Percentiles rank a stretch among this genome's conserved stretches.
Evolutionary conservation across 1,139 yeast species (phyloP).

Genomic region (Geotrichum restrictum): DNA sequence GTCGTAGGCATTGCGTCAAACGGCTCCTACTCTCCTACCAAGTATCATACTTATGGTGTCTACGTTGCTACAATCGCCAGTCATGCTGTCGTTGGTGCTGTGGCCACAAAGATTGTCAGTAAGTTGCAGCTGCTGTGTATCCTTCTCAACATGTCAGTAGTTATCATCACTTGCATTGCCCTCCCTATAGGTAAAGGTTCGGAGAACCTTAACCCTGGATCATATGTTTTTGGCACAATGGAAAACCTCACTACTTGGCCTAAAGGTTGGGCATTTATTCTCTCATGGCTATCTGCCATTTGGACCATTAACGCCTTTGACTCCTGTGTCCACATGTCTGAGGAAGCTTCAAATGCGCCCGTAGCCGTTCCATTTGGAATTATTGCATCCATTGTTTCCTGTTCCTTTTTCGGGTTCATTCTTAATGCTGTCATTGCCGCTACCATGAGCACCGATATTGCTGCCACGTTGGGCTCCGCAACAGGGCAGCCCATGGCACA

Average conservation of each 20-base stretch:
- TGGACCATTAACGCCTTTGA: conserved; percentile 53
- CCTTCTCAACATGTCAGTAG: conserved; percentile 50
- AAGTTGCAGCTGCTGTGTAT: conserved; percentile 59
- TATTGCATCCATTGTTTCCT: conserved; percentile 50
- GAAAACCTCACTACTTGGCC: conserved; percentile 58
- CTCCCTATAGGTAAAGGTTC: conserved; percentile 43
- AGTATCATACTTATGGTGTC: conserved; percentile 51
- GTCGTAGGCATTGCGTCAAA: conserved; percentile 50
- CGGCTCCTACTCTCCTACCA: conserved; percentile 48
- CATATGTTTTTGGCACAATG: conserved; percentile 54
- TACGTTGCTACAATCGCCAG: conserved; percentile 53
- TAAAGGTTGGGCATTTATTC: conserved; percentile 61
- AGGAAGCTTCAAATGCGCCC: conserved; percentile 65
- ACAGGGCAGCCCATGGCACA: conserved; percentile 49
- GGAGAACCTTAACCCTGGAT: conserved; percentile 35
- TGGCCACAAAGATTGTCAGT: conserved; percentile 53
- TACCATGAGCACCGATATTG: conserved; percentile 52
- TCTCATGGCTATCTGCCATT: conserved; percentile 60
- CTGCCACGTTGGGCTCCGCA: conserved; percentile 37
- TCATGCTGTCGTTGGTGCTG: conserved; percentile 41
- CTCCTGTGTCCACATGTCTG: conserved; percentile 65
- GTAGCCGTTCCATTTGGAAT: conserved; percentile 65
- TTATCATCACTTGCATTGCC: conserved; percentile 58
- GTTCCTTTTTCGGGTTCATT: conserved; percentile 59
- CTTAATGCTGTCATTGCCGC: conserved; percentile 55